Conservation (phyloP, 2,329 filamentous ascomycete genomes). For the Chaetomium sp. region DNA sequence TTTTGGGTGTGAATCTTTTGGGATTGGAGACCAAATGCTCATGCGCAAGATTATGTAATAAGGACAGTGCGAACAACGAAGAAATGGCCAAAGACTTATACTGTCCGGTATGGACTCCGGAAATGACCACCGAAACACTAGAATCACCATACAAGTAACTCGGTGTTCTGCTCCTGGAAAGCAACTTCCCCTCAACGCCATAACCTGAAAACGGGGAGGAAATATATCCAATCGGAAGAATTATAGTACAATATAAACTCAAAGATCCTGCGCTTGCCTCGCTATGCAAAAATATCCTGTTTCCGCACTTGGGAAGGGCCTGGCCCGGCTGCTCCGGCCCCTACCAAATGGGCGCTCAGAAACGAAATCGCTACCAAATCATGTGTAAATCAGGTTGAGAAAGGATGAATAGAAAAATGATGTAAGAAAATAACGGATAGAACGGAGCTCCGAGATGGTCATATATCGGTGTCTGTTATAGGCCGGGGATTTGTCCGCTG, state of each 20-base stretch:
- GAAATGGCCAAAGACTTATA: no score
- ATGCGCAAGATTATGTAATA: neutral
- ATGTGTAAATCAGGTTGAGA: no score
- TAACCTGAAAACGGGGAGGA: neutral
- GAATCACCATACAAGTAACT: neutral
- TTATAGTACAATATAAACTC: constrained; percentile 1
- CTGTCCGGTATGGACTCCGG: no score
- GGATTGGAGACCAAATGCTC: neutral
- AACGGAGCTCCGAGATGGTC: no score
- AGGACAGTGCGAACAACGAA: neutral
- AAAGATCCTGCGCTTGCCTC: constrained; percentile 5
- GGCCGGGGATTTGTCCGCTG: no score
- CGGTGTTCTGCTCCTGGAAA: no score
- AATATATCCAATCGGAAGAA: neutral
- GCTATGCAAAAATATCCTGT: constrained; percentile 5
- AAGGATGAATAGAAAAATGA: no score
- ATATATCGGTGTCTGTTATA: no score
- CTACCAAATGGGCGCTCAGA: no score
- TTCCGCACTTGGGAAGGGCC: neutral
- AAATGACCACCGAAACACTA: neutral
- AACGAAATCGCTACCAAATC: no score
- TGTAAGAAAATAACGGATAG: no score
- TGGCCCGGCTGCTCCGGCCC: no score
- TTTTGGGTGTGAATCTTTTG: neutral
- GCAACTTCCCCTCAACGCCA: neutral